Evolutionary conservation across 2,329 filamentous ascomycete genomes (phyloP).

Genomic region (Alternaria brassicicola): DNA sequence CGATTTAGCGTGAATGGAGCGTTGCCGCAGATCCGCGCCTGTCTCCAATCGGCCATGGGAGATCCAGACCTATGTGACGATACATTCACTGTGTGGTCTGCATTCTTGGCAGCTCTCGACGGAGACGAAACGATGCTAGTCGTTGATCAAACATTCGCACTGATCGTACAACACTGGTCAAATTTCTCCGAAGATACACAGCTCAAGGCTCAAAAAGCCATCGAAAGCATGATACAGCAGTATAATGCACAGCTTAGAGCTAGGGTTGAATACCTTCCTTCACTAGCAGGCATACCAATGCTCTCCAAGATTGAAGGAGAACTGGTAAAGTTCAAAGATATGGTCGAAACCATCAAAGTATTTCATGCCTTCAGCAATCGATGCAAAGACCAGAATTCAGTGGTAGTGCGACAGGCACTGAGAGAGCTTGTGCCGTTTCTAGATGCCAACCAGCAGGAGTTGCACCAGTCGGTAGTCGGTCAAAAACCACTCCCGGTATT

Average conservation of each 20-base stretch:
- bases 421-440: constrained; percentile 78
- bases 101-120: constrained; percentile 72
- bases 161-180: constrained; percentile 82
- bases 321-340: constrained; percentile 68
- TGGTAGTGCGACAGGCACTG: constrained; percentile 82
- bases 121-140: constrained; percentile 80
- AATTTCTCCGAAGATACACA: constrained; percentile 67
- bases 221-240: constrained; percentile 69
- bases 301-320: constrained; percentile 71
- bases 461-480: constrained; percentile 79
- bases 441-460: constrained; percentile 71
- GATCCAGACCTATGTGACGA: constrained; percentile 75
- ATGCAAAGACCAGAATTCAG: constrained; percentile 80
- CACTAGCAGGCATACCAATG: constrained; percentile 71
- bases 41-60: constrained; percentile 81
- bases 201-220: constrained; percentile 64
- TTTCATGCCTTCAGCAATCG: constrained; percentile 75
- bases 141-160: constrained; percentile 86
- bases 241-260: constrained; percentile 67
- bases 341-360: constrained; percentile 69
- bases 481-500: constrained; percentile 83
- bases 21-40: constrained; percentile 93
- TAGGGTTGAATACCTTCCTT: constrained; percentile 78
- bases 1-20: constrained; percentile 76
- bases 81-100: constrained; percentile 83